Percentiles rank a stretch among this genome's conserved stretches.
These are phyloP conservation scores for Rosa lucieae DNA, from an alignment of 306 rosid genomes.

Conservation along the genomic window DNA sequence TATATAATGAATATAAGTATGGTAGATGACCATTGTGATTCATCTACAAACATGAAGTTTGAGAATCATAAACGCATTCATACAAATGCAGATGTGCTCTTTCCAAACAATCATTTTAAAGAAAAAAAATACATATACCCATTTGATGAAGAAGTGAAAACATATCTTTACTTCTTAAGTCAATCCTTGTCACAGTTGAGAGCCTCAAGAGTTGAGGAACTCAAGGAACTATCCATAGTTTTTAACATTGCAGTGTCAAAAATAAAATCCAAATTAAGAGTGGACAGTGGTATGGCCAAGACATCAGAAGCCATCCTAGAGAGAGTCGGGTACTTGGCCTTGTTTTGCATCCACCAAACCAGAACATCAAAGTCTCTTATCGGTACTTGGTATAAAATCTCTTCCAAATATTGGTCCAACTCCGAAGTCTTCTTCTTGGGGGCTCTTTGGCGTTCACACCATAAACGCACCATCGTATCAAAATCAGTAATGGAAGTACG, in stretches of 20 bases:
- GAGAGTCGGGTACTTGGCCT: conserved; percentile 63
- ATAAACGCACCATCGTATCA: conserved; percentile 34
- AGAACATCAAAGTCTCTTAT: conserved; percentile 56
- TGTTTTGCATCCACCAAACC: conserved; percentile 76
- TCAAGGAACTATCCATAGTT: conserved; percentile 57
- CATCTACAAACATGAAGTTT: too few relatives aligned
- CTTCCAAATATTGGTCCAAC: conserved; percentile 84
- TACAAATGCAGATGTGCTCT: too few relatives aligned
- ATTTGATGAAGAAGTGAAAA: too few relatives aligned
- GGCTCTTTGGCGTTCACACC: neutral
- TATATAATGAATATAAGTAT: too few relatives aligned
- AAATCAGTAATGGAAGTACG: too few relatives aligned
- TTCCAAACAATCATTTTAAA: too few relatives aligned
- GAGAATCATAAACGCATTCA: too few relatives aligned
- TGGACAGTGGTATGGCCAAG: conserved; percentile 66
- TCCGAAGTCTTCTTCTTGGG: conserved; percentile 58
- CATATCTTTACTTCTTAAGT: conserved; percentile 22
- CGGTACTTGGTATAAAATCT: conserved; percentile 32
- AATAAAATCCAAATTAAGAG: conserved; percentile 54
- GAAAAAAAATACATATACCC: too few relatives aligned
- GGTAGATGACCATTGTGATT: too few relatives aligned
- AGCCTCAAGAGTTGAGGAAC: conserved; percentile 64
- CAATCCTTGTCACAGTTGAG: conserved; percentile 78
- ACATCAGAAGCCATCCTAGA: conserved; percentile 81
- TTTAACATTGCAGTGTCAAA: conserved; percentile 55